Base-by-base conservation (phyloP, 2,329 filamentous ascomycete genomes). In the Alternaria infectoria region DNA sequence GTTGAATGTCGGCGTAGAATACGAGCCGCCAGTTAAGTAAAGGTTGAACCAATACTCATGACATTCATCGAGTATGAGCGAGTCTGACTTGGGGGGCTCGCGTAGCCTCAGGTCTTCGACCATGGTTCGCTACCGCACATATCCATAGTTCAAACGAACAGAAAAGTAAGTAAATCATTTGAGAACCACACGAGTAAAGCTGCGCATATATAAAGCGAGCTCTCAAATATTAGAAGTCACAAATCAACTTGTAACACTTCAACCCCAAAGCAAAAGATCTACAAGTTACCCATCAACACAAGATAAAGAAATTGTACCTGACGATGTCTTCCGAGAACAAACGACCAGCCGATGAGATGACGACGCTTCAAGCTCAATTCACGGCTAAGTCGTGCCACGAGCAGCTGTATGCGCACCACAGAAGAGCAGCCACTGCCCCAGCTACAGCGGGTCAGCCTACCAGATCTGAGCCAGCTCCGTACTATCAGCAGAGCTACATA, bases 221-320 rank as follows among this genome's bases (percentile, higher is more conserved):
- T 4, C 4, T 36, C 8, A n/a, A n/a, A 3, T 0, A n/a, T n/a
- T 36, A 5, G 32, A 36, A 36, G 32, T 10, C 7, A 36, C 15
- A 36, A 0, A n/a, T 36, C 15, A 0, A 36, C 15, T 0, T 36
- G 3, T 2, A 36, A 36, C 4, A 36, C 2, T 36, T 36, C 32
- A 10, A n/a, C 15, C 32, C 15, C 32, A 36, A 36, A 36, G 32
- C 32, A n/a, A 36, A 36, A n/a, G 2, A 36, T 36, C 15, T n/a
- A n/a, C 3, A 15, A 8, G 4, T 15, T 8, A 1, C 13, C 30
- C 30, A 3, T 2, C 0, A 36, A 15, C 30, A 36, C 13, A 9
- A 5, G 0, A 5, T 3, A 36, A 15, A 8, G 1, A 36, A 4
- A 6, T 2, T 15, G 9, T 36, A 36, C 15, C 32, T 0, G 1